These are phyloP conservation scores for Mortierella sp. DNA, from an alignment of 371 early-diverging fungal genomes.

Conservation along the genomic window DNA sequence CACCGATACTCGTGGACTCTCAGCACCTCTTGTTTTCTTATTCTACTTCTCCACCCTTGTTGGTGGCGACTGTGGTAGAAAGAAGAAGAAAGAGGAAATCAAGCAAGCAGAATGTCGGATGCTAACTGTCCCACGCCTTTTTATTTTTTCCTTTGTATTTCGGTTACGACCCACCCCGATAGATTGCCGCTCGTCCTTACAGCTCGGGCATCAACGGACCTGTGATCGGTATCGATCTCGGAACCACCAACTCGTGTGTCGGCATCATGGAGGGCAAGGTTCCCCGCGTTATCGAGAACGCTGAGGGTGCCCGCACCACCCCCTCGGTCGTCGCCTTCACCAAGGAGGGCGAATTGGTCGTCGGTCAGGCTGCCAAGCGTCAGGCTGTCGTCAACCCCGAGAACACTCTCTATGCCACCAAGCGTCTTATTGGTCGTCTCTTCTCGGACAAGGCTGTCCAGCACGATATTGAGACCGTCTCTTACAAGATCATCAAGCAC, in stretches of 20 bases:
- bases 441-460: conserved; percentile 89
- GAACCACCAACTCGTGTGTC: conserved; percentile 98
- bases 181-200: conserved; percentile 47
- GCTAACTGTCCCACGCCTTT: too few relatives aligned
- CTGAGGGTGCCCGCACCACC: conserved; percentile 93
- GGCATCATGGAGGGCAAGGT: conserved; percentile 95
- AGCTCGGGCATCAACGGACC: conserved; percentile 86
- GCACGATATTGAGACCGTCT: conserved; percentile 86
- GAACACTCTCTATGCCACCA: conserved; percentile 93
- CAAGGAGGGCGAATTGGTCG: conserved; percentile 88
- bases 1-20: too few relatives aligned
- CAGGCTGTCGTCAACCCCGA: conserved; percentile 83
- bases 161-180: too few relatives aligned
- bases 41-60: too few relatives aligned
- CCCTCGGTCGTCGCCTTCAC: conserved; percentile 94
- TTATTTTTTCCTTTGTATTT: too few relatives aligned
- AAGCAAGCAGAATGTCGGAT: too few relatives aligned
- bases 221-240: conserved; percentile 98
- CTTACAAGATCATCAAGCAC: conserved; percentile 92
- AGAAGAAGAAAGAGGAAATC: too few relatives aligned
- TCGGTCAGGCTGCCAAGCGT: conserved; percentile 94
- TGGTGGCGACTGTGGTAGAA: too few relatives aligned
- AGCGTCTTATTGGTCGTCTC: conserved; percentile 96
- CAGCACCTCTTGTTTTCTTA: too few relatives aligned
- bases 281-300: conserved; percentile 94